These are phyloP conservation scores for Ophiostoma sp. DNA, from an alignment of 2,329 filamentous ascomycete genomes.

Conservation along the genomic window DNA sequence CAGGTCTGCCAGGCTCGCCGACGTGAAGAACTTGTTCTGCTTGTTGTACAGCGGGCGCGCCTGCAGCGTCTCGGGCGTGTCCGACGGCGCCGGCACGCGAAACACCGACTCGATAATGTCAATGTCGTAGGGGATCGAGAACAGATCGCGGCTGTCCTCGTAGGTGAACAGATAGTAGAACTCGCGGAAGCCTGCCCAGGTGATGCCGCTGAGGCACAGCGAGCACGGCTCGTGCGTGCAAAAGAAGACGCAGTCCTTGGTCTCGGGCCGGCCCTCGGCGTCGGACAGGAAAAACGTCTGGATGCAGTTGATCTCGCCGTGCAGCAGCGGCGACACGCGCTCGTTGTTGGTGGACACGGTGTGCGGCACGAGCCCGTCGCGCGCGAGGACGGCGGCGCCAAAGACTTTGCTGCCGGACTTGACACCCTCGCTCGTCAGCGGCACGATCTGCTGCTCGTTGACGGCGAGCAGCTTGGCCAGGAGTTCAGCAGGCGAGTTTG, in stretches of 20 bases:
- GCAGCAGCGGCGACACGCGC: slow-evolving; percentile 48
- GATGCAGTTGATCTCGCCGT: slow-evolving; percentile 58
- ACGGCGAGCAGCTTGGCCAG: slow-evolving; percentile 40
- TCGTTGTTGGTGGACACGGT: slow-evolving; percentile 55
- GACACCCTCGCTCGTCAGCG: slow-evolving; percentile 47
- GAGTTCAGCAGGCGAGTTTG: slow-evolving; percentile 31
- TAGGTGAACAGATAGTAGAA: slow-evolving; percentile 57
- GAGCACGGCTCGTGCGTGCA: slow-evolving; percentile 57
- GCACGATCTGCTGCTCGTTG: slow-evolving; percentile 46
- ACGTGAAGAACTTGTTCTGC: slow-evolving; percentile 52
- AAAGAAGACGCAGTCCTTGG: slow-evolving; percentile 51
- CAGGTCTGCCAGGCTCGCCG: slow-evolving; percentile 41
- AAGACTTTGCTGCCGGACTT: slow-evolving; percentile 52
- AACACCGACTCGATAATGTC: slow-evolving; percentile 54
- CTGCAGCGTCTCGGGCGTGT: slow-evolving; percentile 38
- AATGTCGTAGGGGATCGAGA: slow-evolving; percentile 53
- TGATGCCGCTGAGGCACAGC: slow-evolving; percentile 52
- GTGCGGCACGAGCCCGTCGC: slow-evolving; percentile 38
- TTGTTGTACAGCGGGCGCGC: slow-evolving; percentile 48
- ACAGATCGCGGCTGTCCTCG: slow-evolving; percentile 52
- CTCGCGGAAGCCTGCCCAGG: slow-evolving; percentile 53
- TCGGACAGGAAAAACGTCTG: slow-evolving; percentile 49
- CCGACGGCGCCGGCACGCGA: slow-evolving; percentile 39
- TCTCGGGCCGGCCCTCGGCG: slow-evolving; percentile 32
- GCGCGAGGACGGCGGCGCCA: slow-evolving; percentile 50